Evolutionary conservation across 257 asterid genomes (phyloP).

Genomic region (Osmanthus fragrans): DNA sequence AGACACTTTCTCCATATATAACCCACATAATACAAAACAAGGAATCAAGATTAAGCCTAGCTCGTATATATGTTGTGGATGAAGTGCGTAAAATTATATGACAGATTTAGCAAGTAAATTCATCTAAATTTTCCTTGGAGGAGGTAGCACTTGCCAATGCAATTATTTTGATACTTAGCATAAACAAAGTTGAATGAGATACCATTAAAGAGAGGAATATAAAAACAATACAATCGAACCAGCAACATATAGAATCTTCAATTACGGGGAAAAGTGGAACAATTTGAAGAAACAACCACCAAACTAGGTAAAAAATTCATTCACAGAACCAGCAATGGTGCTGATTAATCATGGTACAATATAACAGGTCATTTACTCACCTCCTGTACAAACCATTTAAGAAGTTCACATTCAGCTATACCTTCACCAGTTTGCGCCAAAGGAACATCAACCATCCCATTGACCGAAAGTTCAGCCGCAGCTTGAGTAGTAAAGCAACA

Average conservation of each 20-base stretch:
- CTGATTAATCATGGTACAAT: constrained; percentile 4
- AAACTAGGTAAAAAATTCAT: not conserved
- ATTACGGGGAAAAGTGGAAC: not conserved
- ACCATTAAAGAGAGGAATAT: not conserved
- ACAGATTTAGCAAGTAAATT: not conserved
- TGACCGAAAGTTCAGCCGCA: constrained; percentile 40
- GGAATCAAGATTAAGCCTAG: not conserved
- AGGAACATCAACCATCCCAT: constrained; percentile 72
- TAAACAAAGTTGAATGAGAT: not conserved
- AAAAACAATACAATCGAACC: not conserved
- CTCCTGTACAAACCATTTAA: constrained; percentile 93
- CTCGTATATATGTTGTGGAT: not conserved
- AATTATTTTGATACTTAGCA: not conserved
- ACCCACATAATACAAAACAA: not conserved
- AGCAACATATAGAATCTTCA: not conserved
- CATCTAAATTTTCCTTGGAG: not conserved
- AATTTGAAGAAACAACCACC: not conserved
- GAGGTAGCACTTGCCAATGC: not conserved
- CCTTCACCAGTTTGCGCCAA: constrained; percentile 99
- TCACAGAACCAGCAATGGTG: not conserved
- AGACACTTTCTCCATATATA: not conserved
- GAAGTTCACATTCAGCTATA: constrained; percentile 97
- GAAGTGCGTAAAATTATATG: not conserved
- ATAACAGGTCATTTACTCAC: constrained; percentile 44
- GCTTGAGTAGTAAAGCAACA: constrained; percentile 58